Evolutionary conservation across 768 basidiomycete species (phyloP), one percentile per base, ranked within the genome.

Genomic region (Phanerodontia chrysosporium): DNA sequence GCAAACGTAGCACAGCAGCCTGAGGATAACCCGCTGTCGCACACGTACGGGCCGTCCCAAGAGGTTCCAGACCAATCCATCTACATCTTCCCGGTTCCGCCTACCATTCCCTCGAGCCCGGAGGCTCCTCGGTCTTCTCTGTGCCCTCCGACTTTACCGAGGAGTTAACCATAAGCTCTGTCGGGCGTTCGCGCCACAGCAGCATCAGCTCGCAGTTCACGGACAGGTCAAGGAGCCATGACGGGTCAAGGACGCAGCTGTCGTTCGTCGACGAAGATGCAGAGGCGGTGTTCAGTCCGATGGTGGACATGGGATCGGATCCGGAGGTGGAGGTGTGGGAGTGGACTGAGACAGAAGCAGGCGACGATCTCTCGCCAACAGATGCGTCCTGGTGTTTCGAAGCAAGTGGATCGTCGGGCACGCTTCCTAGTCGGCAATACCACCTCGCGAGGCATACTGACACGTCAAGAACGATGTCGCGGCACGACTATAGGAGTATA

Each of bases 61-160:
- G 58, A 21, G 35, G 32, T 49, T 27, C 21, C 51, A 46, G 63
- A 67, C n/a, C 48, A 57, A 13, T 65, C 69, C 25, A 64, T 67
- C 25, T 69, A 69, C 59, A 65, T 69, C 29, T 69, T 69, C 25
- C 69, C 69, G 6, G 66, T 57, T 21, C 69, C 69, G 1, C 54
- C 69, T 9, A 64, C 69, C n/a, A 44, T 51, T 4, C 66, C 65
- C 21, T 55, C 60, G 8, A 69, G 65, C 51, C 69, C 13, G 45
- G 53, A 24, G 60, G 56, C 12, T 63, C 64, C 10, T 64, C 64
- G 2, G 46, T 65, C 5, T 61, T 64, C 32, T 69, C 69, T 27
- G 61, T 59, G 0, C 64, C 66, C 3, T 64, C 64, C 14, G 65
- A 66, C 28, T 25, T 61, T 46, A 24, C 51, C 2, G 57, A 54